Base-by-base conservation (phyloP, 148 eudicot genomes). In the Chenopodium album region DNA sequence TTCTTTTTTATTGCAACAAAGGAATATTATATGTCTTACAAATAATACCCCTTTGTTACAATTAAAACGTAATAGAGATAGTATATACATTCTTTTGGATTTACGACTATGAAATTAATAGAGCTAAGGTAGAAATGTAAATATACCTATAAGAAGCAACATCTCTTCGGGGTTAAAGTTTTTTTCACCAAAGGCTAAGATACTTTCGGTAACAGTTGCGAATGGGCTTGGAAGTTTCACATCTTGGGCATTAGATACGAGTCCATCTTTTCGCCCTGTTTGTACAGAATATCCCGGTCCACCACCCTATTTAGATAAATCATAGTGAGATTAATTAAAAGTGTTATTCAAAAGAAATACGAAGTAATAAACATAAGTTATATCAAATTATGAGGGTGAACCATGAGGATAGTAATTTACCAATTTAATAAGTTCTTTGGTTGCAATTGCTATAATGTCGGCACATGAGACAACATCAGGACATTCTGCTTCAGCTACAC, bases 181-280 rank as follows among this genome's bases (percentile, higher is more conserved):
- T 59, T 83, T 75, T 1, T 41, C 72, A 68, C 46, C 65, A 60
- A 84, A 84, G 71, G 76, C 79, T 56, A 44, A 19, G 29, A 62
- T 60, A 62, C 68, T 64, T 17, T 79, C 76, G 8, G 59, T 19
- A 9, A 76, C 82, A 0, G 82, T 1, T 69, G 56, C 67, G 26
- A 71, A 84, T 19, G 86, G 86, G 41, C 76, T 60, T 29, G 86
- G 86, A 79, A 84, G 86, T 10, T 29, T 31, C 20, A 76, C 82
- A 32, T 79, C 82, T 17, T 66, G 28, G 0, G 65, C 76, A 4
- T 9, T 26, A 2, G 86, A 84, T 72, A 77, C 66, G 5, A 75
- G 47, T 28, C 86, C 86, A 68, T 84, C 86, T 22, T 64, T 84
- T 69, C 86, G 48, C 1, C 86, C 86, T 3, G 82, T 79, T 75